These are phyloP conservation scores for Kluyveromyces aestuarii DNA, from an alignment of 805 yeast genomes.

Conservation along the genomic window DNA sequence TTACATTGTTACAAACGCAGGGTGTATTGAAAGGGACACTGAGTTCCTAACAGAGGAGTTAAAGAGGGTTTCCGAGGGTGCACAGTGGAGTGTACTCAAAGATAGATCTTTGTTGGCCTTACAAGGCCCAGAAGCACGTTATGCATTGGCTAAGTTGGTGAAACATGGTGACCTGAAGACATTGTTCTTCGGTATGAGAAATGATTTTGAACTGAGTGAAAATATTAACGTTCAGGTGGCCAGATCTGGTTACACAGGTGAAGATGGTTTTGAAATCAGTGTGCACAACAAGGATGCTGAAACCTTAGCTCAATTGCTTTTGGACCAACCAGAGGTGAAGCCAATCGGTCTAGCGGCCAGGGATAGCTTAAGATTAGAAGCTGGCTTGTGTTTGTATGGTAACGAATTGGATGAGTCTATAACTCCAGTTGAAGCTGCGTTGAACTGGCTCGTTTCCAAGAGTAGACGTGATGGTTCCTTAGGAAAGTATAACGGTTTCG, in stretches of 20 bases:
- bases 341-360: constrained; percentile 98
- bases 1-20: constrained; percentile 94
- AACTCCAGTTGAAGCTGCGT: constrained; percentile 83
- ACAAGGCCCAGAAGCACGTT: constrained; percentile 86
- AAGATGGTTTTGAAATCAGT: constrained; percentile 93
- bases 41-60: constrained; percentile 51
- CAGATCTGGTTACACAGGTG: constrained; percentile 97
- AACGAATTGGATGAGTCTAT: constrained; percentile 72
- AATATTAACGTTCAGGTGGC: constrained; percentile 60
- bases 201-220: constrained; percentile 29
- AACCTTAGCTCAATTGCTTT: constrained; percentile 52
- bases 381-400: constrained; percentile 97
- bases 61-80: constrained; percentile 25
- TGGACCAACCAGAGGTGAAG: constrained; percentile 46
- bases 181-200: constrained; percentile 64
- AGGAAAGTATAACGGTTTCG: constrained; percentile 64
- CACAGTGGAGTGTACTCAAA: constrained; percentile 43
- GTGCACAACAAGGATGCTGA: constrained; percentile 53
- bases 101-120: constrained; percentile 71
- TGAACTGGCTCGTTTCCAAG: constrained; percentile 86
- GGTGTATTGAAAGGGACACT: constrained; percentile 77
- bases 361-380: constrained; percentile 90
- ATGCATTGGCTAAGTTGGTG: constrained; percentile 55
- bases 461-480: constrained; percentile 43
- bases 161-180: constrained; percentile 42